Evolutionary conservation across 192 early-diverging fungal species (phyloP), one percentile per base, ranked within the genome.

Genomic region (Chytriomyces confervae): DNA sequence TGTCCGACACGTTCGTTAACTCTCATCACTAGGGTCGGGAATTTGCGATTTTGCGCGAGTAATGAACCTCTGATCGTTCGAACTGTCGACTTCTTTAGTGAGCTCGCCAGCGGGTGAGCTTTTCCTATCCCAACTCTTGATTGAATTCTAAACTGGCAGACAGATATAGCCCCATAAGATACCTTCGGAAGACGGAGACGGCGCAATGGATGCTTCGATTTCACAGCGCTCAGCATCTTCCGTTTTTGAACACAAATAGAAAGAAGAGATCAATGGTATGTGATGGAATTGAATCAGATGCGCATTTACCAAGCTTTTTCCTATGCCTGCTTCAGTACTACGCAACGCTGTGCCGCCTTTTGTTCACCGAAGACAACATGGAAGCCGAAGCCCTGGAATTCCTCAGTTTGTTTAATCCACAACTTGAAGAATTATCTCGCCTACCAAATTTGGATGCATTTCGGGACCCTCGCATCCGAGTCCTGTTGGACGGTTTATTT

Each of bases 141-240:
- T 66, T 11, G 43, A 65, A 29, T 24, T 83, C 44, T 27, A 50
- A 61, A 50, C n/a, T 65, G 60, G 27, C 11, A 44, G 16, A 48
- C 77, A 92, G 91, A 10, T 95, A 94, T 76, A 91, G 89, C 46
- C 86, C 90, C 10, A 89, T 94, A 43, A 91, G 92, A 80, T 89
- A 92, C 76, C 81, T 96, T 7, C 86, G 94, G 6, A 92, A 93
- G 73, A 79, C 95, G 27, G 93, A 95, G 50, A 90, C 91, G 0
- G 86, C 87, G 5, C 84, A 89, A 72, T 79, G 87, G 9, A 77
- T 97, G 23, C 77, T 96, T 10, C 84, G 81, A 50, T 94, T 92
- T 79, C 95, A 96, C 80, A 89, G 84, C 79, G 80, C 84, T 18
- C 88, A 87, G 44, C 82, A 91, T 61, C 91, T 95, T 66, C 86